A percentile compares a stretch with the other conserved stretches of the same genome.
Conservation (phyloP, 2,329 filamentous ascomycete genomes). For the Pestalotiopsis sp. region DNA sequence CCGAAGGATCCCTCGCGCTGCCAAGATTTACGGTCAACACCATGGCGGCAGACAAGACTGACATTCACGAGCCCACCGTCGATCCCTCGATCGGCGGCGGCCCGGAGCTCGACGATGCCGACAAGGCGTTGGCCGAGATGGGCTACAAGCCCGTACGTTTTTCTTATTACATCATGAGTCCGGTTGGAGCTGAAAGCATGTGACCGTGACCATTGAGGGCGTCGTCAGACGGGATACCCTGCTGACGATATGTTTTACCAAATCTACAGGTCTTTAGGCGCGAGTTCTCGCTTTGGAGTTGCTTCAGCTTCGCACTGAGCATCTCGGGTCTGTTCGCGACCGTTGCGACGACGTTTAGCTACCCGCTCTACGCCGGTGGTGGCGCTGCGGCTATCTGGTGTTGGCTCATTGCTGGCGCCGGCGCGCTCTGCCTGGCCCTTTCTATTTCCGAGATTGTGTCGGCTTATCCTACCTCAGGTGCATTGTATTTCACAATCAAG, state of each 20-base stretch:
- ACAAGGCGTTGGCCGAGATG: constrained; percentile 37
- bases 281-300: constrained; percentile 60
- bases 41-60: constrained; percentile 3
- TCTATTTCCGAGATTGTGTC: constrained; percentile 61
- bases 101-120: constrained; percentile 23
- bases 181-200: not conserved
- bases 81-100: not conserved
- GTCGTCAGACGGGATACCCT: not conserved
- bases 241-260: no score
- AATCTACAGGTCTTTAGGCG: constrained; percentile 54
- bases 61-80: not conserved
- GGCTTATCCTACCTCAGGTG: constrained; percentile 56
- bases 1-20: not conserved
- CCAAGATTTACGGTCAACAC: not conserved
- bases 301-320: constrained; percentile 61
- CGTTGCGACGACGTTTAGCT: constrained; percentile 57
- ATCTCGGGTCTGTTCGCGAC: constrained; percentile 59
- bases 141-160: constrained; percentile 38
- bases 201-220: not conserved
- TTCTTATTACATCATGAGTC: not conserved
- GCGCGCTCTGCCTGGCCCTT: constrained; percentile 56
- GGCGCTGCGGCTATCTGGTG: constrained; percentile 58
- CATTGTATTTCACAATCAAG: constrained; percentile 57
- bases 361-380: constrained; percentile 55
- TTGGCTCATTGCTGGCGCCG: constrained; percentile 58